Conservation (phyloP, 257 asterid species). For the Sherardia arvensis region DNA sequence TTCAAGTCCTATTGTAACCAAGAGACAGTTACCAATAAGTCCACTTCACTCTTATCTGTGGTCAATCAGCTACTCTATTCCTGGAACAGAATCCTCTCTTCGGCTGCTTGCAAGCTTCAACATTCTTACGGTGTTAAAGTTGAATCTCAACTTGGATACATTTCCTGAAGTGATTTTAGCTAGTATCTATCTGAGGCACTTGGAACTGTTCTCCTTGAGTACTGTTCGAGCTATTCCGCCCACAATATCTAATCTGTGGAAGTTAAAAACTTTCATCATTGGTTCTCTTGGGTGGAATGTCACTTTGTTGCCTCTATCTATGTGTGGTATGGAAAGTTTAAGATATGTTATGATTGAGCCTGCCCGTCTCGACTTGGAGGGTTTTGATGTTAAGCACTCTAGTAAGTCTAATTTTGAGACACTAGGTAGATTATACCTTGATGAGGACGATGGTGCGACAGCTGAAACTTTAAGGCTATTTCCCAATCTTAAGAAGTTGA, state of each 20-base stretch:
- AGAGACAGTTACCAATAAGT: not conserved
- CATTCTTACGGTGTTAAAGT: not conserved
- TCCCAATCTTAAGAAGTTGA: too few species aligned
- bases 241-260: not conserved
- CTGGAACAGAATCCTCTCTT: not conserved
- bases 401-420: not conserved
- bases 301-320: not conserved
- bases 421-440: not conserved
- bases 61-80: not conserved
- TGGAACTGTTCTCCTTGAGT: too few species aligned
- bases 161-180: too few species aligned
- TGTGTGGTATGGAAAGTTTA: not conserved
- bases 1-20: not conserved
- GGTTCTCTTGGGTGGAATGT: too few species aligned
- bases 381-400: too few species aligned
- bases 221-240: not conserved
- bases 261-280: not conserved
- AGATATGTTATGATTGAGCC: not conserved
- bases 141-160: not conserved
- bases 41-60: not conserved
- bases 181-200: not conserved
- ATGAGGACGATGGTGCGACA: not conserved
- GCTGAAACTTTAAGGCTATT: too few species aligned
- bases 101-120: not conserved
- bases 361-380: not conserved